Evolutionary conservation across 345 rosid species (phyloP), one percentile per base, ranked within the genome.

Genomic region (Euclidium syriacum): DNA sequence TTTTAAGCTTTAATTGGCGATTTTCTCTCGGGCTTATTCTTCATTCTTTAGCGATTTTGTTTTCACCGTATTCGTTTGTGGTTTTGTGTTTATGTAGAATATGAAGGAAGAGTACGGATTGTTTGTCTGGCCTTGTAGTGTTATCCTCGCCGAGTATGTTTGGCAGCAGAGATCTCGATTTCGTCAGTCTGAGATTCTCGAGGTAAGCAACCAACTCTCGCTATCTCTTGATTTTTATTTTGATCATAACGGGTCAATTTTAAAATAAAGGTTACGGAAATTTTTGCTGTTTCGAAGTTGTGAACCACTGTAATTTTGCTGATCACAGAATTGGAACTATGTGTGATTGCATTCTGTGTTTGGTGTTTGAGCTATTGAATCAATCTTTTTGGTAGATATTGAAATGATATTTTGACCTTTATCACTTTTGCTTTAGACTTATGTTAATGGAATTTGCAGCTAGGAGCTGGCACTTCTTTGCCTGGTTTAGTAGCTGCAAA

Each of bases 61-160:
- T 7, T 25, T 17, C 30, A 44, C 14, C 16, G 29, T 46, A n/a
- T n/a, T 27, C 1, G 12, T 18, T 16, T 10, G 29, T 32, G 25
- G 10, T 56, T 23, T 17, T 35, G 19, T 29, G 18, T 25, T 23
- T 62, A 30, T 27, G 46, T 74, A 85, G 96, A 81, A 84, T 68
- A 81, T 88, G 85, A 84, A 88, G 71, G 98, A 91, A 36, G 98
- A 86, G 32, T 88, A 91, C 43, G 96, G 98, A 1, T 73, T 88
- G 42, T 91, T 85, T 58, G 86, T 86, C 40, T 86, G 96, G 98
- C 98, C 96, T 4, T 88, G 90, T 53, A 91, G 96, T 48, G 62
- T 88, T 25, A 77, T 91, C 39, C 83, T 91, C 44, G 91, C 98
- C 17, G 95, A 91, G 76, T 88, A 88, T 76, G 80, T 91, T 62